Conservation (phyloP, 1,139 yeast species). For the Candida gigantensis region DNA sequence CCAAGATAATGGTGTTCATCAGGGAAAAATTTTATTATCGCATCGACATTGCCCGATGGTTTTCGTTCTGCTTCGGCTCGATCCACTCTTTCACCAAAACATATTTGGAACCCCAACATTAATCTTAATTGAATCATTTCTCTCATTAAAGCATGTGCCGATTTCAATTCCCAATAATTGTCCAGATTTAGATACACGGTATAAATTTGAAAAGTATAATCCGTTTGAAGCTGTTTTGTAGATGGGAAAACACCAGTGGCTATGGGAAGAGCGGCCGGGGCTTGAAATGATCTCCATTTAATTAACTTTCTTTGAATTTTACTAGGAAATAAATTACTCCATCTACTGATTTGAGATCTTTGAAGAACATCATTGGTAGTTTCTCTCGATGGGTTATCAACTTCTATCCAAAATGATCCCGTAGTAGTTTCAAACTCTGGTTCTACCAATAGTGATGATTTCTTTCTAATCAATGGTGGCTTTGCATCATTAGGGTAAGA, state of each 20-base stretch:
- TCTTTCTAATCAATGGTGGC: conserved; percentile 5
- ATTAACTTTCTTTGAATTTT: conserved; percentile 64
- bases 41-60: conserved; percentile 56
- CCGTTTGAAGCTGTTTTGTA: conserved; percentile 59
- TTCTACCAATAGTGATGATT: conserved; percentile 10
- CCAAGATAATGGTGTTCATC: conserved; percentile 47
- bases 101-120: conserved; percentile 86
- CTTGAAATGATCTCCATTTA: conserved; percentile 89
- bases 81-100: conserved; percentile 67
- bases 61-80: conserved; percentile 63
- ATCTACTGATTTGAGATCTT: conserved; percentile 52
- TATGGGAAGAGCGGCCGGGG: conserved; percentile 91
- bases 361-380: conserved; percentile 44
- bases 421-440: conserved; percentile 15
- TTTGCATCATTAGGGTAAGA: conserved; percentile 3
- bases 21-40: conserved; percentile 45
- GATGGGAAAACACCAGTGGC: conserved; percentile 79
- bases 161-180: conserved; percentile 49
- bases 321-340: conserved; percentile 87
- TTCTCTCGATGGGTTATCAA: conserved; percentile 69
- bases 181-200: conserved; percentile 61
- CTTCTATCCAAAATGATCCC: conserved; percentile 60
- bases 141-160: conserved; percentile 66
- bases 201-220: conserved; percentile 65
- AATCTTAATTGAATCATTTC: conserved; percentile 87